Evolutionary conservation across 148 eudicot genomes (phyloP).

Genomic region (Rhododendron kiyosumense): DNA sequence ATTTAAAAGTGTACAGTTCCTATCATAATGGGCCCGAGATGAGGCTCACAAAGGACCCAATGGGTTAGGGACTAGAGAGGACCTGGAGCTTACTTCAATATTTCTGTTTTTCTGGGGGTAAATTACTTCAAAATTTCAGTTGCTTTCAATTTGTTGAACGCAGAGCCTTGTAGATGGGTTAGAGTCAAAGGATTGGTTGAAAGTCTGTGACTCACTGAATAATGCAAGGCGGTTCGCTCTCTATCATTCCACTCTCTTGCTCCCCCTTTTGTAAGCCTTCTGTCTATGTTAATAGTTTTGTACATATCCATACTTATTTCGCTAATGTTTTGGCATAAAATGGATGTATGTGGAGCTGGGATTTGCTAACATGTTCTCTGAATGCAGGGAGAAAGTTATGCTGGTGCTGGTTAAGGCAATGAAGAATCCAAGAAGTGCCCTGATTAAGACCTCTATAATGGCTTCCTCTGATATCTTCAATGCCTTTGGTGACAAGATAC

Average conservation of each 20-base stretch:
- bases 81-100: background rate
- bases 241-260: slow-evolving; percentile 52
- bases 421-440: slow-evolving; percentile 98
- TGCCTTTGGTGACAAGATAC: slow-evolving; percentile 57
- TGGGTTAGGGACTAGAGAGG: background rate
- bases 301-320: background rate
- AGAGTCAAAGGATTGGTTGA: slow-evolving; percentile 90
- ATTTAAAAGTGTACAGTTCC: background rate
- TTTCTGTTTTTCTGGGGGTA: background rate
- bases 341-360: background rate
- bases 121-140: background rate
- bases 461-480: slow-evolving; percentile 74
- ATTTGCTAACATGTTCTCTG: slow-evolving; percentile 3
- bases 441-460: slow-evolving; percentile 92
- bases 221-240: slow-evolving; percentile 64
- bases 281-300: background rate
- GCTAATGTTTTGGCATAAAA: background rate
- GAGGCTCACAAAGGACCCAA: background rate
- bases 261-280: slow-evolving; percentile 65
- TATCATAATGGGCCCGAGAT: background rate
- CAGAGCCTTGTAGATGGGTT: slow-evolving; percentile 74
- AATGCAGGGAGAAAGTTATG: slow-evolving; percentile 66
- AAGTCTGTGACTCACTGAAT: slow-evolving; percentile 76
- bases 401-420: slow-evolving; percentile 70
- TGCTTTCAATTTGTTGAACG: background rate